Base-by-base conservation (phyloP, 106 monocot species). In the Apostasia ramifera region DNA sequence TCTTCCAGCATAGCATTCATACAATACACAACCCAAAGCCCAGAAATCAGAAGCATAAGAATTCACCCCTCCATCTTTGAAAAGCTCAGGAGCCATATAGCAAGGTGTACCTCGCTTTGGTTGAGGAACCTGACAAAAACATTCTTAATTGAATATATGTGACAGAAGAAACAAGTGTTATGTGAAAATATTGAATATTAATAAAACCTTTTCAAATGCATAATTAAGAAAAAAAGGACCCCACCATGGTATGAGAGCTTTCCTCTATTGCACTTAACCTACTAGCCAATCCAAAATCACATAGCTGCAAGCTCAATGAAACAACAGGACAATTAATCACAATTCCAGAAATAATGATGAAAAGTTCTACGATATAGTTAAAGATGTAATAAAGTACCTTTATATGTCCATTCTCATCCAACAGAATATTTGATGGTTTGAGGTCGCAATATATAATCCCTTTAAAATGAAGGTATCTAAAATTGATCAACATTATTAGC, bases 11-110 rank as follows among this genome's bases (percentile, higher is more conserved):
- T 88, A 98, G 74, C 98, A 98, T 74, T 98, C 98, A 73, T 85
- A 98, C 46, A 98, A 67, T 4, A 98, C 87, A 80, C 98, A 98
- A 43, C 98, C 98, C 11, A 98, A 76, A 44, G 98, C 92, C 98
- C 98, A 98, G 49, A 98, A 93, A 78, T 98, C 98, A 70, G 98
- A 98, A 69, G 98, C 98, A 82, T 82, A 93, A 55, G 98, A 98
- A 82, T 93, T 85, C 41, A 87, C 81, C 71, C 93, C 98, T 68
- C 86, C 97, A 75, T 98, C 98, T 69, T 85, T 90, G 78, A 93
- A 98, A 37, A 98, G 79, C 68, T 98, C 98, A 66, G 98, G 98
- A 66, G 98, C 98, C 98, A 98, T 98, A 81, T 98, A 98, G 66
- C 87, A 98, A 42, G 98, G 98, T 66, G 98, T 90, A 59, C 98